Base-by-base conservation (phyloP, 495 filamentous ascomycete species). In the Margaritispora aquatica region DNA sequence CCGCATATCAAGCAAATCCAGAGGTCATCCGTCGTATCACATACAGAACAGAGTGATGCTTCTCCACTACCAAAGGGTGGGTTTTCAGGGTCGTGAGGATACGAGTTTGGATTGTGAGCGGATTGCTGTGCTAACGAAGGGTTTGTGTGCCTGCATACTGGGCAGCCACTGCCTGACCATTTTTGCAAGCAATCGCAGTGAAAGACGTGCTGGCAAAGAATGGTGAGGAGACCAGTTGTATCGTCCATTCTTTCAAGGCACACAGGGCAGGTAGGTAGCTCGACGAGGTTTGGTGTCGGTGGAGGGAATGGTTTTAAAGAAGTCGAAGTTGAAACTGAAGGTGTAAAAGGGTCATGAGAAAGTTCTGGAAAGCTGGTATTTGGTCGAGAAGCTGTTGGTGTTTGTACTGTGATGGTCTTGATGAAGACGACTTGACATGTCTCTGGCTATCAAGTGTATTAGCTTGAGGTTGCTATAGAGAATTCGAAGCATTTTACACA, bases 221-320 rank as follows among this genome's bases (percentile, higher is more conserved):
- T 97, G 0, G 94, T 98, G 64, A 97, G 82, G 2, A 98, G 76
- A 3, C 94, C 94, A 0, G 90, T 92, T 5, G 92, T 96, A 65
- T 98, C 92, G 64, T 98, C 94, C 94, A 98, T 98, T 31, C 94
- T 87, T 73, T 98, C 94, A 13, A 98, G 80, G 63, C 94, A 98
- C 15, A 98, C 95, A 1, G 95, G 90, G 62, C 94, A 98, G 1
- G 95, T 98, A 3, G 94, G 94, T 0, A 98, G 78, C 72, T 98
- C 94, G 58, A 96, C 77, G 11, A 97, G 79, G 19, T 88, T 83
- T 0, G 92, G 91, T 1, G 94, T 97, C 10, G 93, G 95, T 21
- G 94, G 94, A 1, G 94, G 90, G 19, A 93, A 83, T 0, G 94
- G 94, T 69, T 90, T 96, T 8, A 87, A 80, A 11, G 82, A 79